Conservation (phyloP, 495 filamentous ascomycete species). For the Bombardia bombarda region DNA sequence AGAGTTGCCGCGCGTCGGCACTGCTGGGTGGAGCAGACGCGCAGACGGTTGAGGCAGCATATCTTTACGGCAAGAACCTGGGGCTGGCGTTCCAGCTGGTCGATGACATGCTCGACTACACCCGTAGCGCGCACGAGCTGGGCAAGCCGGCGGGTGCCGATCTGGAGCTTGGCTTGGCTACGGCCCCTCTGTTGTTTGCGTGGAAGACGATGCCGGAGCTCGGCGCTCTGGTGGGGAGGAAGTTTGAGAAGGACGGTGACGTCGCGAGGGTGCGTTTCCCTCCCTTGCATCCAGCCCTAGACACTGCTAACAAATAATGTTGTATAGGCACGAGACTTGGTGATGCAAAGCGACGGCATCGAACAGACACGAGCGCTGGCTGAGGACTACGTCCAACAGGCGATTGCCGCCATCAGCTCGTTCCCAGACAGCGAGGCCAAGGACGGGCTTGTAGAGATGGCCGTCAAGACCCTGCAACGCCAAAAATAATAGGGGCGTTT, state of each 20-base stretch:
- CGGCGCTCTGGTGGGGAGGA: constrained; percentile 82
- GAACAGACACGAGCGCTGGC: constrained; percentile 84
- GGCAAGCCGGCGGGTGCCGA: constrained; percentile 95
- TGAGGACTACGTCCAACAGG: constrained; percentile 81
- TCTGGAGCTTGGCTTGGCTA: constrained; percentile 86
- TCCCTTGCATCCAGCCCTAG: too few species aligned
- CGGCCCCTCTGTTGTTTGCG: constrained; percentile 90
- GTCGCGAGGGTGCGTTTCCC: constrained; percentile 58
- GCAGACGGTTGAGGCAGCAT: constrained; percentile 82
- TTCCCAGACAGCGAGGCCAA: constrained; percentile 94
- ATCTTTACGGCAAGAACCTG: constrained; percentile 83
- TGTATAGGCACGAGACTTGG: constrained; percentile 71
- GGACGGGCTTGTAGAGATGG: constrained; percentile 84
- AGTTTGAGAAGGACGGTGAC: constrained; percentile 78
- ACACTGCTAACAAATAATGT: too few species aligned
- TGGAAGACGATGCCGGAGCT: constrained; percentile 87
- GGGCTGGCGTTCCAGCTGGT: constrained; percentile 97
- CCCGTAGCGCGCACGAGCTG: constrained; percentile 69
- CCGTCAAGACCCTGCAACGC: constrained; percentile 80
- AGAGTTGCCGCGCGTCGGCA: constrained; percentile 85
- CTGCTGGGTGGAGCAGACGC: constrained; percentile 70
- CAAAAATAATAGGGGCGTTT: too few species aligned
- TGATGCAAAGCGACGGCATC: constrained; percentile 74
- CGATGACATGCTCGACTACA: constrained; percentile 97
- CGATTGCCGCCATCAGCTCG: constrained; percentile 66